Conservation (phyloP, 441 rosid genomes). For the Macaranga tanarius region DNA sequence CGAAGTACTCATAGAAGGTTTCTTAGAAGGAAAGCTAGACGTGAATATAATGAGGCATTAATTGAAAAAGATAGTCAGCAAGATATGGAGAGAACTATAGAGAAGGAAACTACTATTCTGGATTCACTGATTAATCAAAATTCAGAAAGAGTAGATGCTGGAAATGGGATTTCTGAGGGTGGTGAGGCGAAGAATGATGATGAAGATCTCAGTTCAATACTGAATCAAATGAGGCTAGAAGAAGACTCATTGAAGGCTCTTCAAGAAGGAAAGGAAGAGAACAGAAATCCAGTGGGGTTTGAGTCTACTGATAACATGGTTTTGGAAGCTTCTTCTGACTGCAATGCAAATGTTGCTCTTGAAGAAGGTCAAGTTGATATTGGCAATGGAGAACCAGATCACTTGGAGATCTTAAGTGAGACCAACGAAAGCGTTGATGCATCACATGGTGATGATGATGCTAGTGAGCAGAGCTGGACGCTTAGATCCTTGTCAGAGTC, state of each 20-base stretch:
- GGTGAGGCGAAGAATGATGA: slow-evolving; percentile 29
- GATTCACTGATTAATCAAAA: slow-evolving; percentile 25
- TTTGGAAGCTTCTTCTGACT: slow-evolving; percentile 24
- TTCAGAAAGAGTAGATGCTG: slow-evolving; percentile 28
- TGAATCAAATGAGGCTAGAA: slow-evolving; percentile 65
- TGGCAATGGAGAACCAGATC: slow-evolving; percentile 37
- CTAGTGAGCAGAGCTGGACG: slow-evolving; percentile 85
- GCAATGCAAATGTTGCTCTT: slow-evolving; percentile 23
- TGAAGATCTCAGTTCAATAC: slow-evolving; percentile 44
- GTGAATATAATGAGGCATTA: slow-evolving; percentile 47
- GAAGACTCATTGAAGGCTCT: slow-evolving; percentile 45
- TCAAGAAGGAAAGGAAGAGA: slow-evolving; percentile 38
- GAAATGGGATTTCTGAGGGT: slow-evolving; percentile 32
- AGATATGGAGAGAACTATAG: slow-evolving; percentile 43
- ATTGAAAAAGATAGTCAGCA: slow-evolving; percentile 57
- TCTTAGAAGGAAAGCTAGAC: slow-evolving; percentile 72
- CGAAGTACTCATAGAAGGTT: slow-evolving; percentile 79
- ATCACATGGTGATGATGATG: slow-evolving; percentile 58
- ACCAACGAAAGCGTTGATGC: slow-evolving; percentile 50
- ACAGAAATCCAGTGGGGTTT: slow-evolving; percentile 18
- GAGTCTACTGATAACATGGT: slow-evolving; percentile 19
- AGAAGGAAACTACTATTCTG: slow-evolving; percentile 23
- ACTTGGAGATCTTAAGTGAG: slow-evolving; percentile 52
- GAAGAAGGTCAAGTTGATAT: slow-evolving; percentile 34
- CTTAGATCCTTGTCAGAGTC: slow-evolving; percentile 87